These are phyloP conservation scores for Tetrastigma voinierianum DNA, from an alignment of 164 flowering plant species.

Conservation along the genomic window DNA sequence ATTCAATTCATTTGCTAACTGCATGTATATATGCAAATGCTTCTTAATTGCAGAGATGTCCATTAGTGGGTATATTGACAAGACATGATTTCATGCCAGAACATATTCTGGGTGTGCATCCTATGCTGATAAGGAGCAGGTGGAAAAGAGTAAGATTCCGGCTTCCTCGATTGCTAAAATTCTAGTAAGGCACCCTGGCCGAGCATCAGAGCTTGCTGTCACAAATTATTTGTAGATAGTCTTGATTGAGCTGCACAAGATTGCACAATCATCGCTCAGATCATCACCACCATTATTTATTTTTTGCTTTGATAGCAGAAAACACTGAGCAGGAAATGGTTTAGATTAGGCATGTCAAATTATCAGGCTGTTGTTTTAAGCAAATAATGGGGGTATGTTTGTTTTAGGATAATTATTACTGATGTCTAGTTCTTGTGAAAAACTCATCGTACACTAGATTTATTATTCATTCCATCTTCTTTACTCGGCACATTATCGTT, in stretches of 20 bases:
- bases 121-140: constrained; percentile 45
- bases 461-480: too few relatives aligned
- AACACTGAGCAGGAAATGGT: not conserved
- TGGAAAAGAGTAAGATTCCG: constrained; percentile 65
- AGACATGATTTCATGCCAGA: constrained; percentile 95
- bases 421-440: too few relatives aligned
- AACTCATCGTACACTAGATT: too few relatives aligned
- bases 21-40: not conserved
- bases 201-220: not conserved
- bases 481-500: too few relatives aligned
- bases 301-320: not conserved
- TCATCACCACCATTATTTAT: not conserved
- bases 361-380: not conserved
- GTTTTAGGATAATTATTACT: too few relatives aligned
- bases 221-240: constrained; percentile 5
- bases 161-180: constrained; percentile 29
- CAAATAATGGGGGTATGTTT: not conserved
- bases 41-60: constrained; percentile 53
- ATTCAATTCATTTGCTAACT: not conserved
- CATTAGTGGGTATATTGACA: constrained; percentile 84
- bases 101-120: constrained; percentile 67
- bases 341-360: not conserved
- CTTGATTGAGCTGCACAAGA: not conserved
- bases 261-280: not conserved
- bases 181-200: constrained; percentile 14